Evolutionary conservation across 768 basidiomycete species (phyloP), one percentile per base, ranked within the genome.

Genomic region (Lentinula sp.): DNA sequence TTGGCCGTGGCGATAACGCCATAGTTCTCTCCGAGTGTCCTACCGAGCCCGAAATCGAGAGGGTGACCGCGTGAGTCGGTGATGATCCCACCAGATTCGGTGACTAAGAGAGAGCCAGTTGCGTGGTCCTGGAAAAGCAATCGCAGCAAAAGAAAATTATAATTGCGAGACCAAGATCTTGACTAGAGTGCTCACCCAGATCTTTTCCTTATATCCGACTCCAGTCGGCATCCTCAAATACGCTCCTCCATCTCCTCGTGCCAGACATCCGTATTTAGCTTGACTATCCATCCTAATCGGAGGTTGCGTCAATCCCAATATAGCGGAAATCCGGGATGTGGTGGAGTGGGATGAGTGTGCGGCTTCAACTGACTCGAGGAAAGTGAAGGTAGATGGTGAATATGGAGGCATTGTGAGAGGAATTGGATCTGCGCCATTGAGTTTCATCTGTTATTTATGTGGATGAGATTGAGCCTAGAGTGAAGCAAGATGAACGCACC

Each of bases 281-380:
- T 98, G 95, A 70, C 89, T 92, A 71, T 98, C 96, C 95, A 98
- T 97, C 18, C 93, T 80, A 15, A 86, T 78, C 8, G 91, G 86
- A 0, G 80, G 70, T 1, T 81, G 75, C 16, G 85, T 84, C 59
- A 97, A 81, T 1, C 81, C 81, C 28, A 98, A 76, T 4, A 87
- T 66, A 35, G 80, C 68, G 0, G 90, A 85, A 39, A 98, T 88
- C 21, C 79, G 80, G 37, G 84, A 84, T 68, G 89, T 94, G 72
- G 93, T 89, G 2, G 85, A 84, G 62, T 95, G 91, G n/a, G 93
- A 90, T 1, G 92, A 88, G 70, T 99, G 97, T 0, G 87, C 88
- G 3, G 90, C 84, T 70, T 99, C 96, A 48, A 96, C 91, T 3
- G 91, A 94, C 75, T 98, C 95, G 64, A 98, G 85, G 74, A 95